Evolutionary conservation across 2,329 filamentous ascomycete genomes (phyloP), one percentile per base, ranked within the genome.

Genomic region (Exophiala lecanii-corni): DNA sequence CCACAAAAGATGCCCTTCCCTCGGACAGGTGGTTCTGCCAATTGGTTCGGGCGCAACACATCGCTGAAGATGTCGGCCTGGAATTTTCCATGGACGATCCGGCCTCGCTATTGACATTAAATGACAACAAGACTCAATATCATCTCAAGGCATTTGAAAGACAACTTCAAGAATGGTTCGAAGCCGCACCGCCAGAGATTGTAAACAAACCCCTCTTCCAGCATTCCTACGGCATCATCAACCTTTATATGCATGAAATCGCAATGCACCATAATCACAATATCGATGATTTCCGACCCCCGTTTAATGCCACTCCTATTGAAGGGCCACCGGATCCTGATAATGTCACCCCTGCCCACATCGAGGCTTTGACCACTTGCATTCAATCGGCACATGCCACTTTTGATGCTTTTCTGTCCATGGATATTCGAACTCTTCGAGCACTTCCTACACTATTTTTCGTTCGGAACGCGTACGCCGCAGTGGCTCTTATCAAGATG

Each of bases 171-270:
- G 74, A 74, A 49, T 84, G 83, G 66, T 68, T 68, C 36, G 68
- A 65, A 10, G 66, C 70, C n/a, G 69, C 82, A 9, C 70, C 76
- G 0, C 61, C 63, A 25, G 73, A 78, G 5, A 56, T 75, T 23
- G 72, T 48, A 37, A 45, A 51, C 39, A 44, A 58, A 81, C 81
- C 76, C n/a, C 72, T 78, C 0, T 67, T 88, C 34, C 66, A 69
- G 13, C 73, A 88, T 52, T 76, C 76, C 47, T 80, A 86, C 52
- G 70, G 81, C 50, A 74, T 83, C 2, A 60, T 86, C 25, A 82
- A 74, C 49, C 67, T 89, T 2, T 88, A 85, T 59, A 81, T 89
- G 68, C 82, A 89, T 59, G 86, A 89, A 62, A 78, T 86, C 41
- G 80, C 78, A 2, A 76, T 89, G 50, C 81, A 86, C 51, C 70